A percentile compares a stretch with the other conserved stretches of the same genome.
Conservation (phyloP, 805 yeast species). For the Yarrowia osloensis region DNA sequence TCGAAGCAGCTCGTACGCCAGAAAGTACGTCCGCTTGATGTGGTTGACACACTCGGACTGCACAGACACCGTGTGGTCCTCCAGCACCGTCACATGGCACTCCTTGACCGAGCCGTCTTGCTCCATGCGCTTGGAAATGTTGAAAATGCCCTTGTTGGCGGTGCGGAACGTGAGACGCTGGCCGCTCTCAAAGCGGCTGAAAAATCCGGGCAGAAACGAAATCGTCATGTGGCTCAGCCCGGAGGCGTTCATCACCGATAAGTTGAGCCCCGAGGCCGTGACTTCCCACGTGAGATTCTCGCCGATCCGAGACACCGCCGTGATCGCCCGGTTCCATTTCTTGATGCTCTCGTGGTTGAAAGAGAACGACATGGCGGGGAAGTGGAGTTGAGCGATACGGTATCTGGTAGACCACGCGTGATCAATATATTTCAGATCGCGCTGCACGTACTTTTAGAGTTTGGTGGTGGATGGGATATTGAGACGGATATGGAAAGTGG, state of each 20-base stretch:
- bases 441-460: background rate
- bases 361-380: background rate
- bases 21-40: conserved; percentile 6
- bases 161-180: background rate
- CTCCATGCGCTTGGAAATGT: conserved; percentile 20
- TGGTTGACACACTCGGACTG: conserved; percentile 3
- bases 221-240: conserved; percentile 13
- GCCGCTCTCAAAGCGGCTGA: background rate
- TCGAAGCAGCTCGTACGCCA: background rate
- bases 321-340: conserved; percentile 16
- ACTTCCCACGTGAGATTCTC: conserved; percentile 22
- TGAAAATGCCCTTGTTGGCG: conserved; percentile 22
- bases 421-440: background rate
- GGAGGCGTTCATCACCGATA: conserved; percentile 12
- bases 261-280: background rate
- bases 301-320: conserved; percentile 14
- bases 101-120: background rate
- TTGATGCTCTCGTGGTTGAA: conserved; percentile 6
- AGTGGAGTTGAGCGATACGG: background rate
- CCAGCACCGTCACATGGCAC: background rate
- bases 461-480: too few species aligned
- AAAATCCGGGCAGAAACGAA: background rate
- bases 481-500: background rate
- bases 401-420: background rate
- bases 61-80: conserved; percentile 2